Evolutionary conservation across 2,329 filamentous ascomycete species (phyloP).

Genomic region (Teratosphaeria zuluensis): DNA sequence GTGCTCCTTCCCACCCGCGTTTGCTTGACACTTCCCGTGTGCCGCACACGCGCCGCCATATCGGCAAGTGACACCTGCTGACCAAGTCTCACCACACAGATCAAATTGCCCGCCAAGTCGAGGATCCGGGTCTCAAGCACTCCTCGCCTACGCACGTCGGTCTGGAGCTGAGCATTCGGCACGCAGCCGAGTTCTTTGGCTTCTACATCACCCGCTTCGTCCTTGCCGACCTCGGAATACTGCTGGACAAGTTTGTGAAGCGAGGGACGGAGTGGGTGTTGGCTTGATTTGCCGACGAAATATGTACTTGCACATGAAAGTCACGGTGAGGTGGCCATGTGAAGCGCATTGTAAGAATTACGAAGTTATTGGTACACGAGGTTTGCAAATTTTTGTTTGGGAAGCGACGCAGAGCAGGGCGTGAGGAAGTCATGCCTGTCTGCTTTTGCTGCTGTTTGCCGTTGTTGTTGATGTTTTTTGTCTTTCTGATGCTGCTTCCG

Average conservation of each 20-base stretch:
- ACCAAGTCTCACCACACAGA: conserved; percentile 43
- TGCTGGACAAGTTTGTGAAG: conserved; percentile 97
- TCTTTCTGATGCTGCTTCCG: background rate
- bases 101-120: conserved; percentile 91
- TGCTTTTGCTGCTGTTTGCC: background rate
- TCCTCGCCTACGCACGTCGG: conserved; percentile 92
- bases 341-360: background rate
- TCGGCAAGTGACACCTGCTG: conserved; percentile 1
- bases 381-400: no score
- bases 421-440: background rate
- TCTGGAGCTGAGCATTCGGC: conserved; percentile 81
- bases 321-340: background rate
- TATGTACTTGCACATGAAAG: no score
- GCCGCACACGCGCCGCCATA: background rate
- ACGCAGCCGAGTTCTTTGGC: conserved; percentile 94
- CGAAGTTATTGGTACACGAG: background rate
- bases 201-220: conserved; percentile 96
- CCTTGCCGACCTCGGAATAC: conserved; percentile 68
- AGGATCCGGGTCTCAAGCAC: conserved; percentile 84
- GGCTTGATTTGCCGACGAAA: conserved; percentile 27
- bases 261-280: conserved; percentile 86
- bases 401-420: background rate
- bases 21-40: background rate
- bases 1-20: conserved; percentile 20
- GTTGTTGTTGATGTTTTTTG: background rate